Conservation (phyloP, 2,329 filamentous ascomycete species). For the Dothideomycetes sp. region DNA sequence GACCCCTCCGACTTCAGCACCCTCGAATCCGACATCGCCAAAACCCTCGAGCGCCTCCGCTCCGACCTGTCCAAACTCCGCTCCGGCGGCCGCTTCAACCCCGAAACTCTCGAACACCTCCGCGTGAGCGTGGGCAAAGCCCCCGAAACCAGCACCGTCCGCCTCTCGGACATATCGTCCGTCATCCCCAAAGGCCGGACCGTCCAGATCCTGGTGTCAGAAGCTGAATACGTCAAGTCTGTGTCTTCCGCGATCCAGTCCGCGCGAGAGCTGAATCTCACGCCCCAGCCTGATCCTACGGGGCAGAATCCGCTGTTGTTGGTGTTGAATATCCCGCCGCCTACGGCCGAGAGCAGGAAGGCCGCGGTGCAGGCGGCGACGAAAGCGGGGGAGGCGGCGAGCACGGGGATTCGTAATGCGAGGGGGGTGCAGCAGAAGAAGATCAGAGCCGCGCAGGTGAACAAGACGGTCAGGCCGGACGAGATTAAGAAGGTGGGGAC, state of each 20-base stretch:
- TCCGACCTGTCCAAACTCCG: conserved; percentile 52
- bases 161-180: conserved; percentile 53
- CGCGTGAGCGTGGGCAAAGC: conserved; percentile 46
- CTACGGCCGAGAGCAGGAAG: conserved; percentile 44
- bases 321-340: conserved; percentile 44
- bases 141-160: conserved; percentile 24
- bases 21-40: conserved; percentile 45
- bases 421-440: conserved; percentile 38
- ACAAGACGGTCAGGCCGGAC: conserved; percentile 33
- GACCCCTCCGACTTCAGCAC: conserved; percentile 52
- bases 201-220: conserved; percentile 45
- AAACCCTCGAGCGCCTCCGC: conserved; percentile 45
- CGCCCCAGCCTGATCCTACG: conserved; percentile 38
- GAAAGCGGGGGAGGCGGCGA: conserved; percentile 32
- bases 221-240: conserved; percentile 42
- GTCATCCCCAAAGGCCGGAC: conserved; percentile 54
- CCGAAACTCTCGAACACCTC: conserved; percentile 48
- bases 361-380: conserved; percentile 26
- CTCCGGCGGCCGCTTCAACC: conserved; percentile 51
- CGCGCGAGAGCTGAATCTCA: conserved; percentile 37
- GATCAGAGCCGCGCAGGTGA: conserved; percentile 31
- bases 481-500: conserved; percentile 37
- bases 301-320: conserved; percentile 39
- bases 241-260: conserved; percentile 42
- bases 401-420: conserved; percentile 30